Base-by-base conservation (phyloP, 192 early-diverging fungal species). In the Coemansia erecta region DNA sequence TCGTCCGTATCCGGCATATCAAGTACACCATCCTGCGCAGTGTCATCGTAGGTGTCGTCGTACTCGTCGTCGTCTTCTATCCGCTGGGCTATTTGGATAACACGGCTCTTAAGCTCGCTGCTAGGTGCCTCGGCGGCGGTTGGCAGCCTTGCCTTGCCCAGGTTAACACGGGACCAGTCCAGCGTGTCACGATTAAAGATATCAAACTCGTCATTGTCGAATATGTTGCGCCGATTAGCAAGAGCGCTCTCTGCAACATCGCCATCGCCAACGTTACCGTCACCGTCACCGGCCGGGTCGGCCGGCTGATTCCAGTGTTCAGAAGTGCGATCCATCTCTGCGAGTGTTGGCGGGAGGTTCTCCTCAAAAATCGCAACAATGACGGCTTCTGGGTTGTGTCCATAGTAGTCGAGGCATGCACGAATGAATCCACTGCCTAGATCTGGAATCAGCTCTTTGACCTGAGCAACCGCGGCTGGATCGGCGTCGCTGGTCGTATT, bases 131-230 rank as follows among this genome's bases (percentile, higher is more conserved):
- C 53, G 17, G 41, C 28, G 11, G n/a, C 46, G 41, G 13, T 21
- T 13, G 15, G 44, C 0, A 24, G 7, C 15, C 57, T 60, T 17
- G 83, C 81, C 72, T 94, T 97, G 54, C 92, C 91, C 40, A 80
- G 72, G 44, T 83, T 81, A 19, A 92, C 85, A 40, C 86, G 88
- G 24, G 64, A 70, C 58, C 74, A 64, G 63, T 92, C 86, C 8
- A 92, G 68, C 4, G 67, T 71, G 10, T 82, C 73, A 50, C 84
- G 82, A 24, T 79, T 66, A 72, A 96, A 92, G 8, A 96, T 84
- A 58, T 98, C 94, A 75, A 97, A 95, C 59, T 93, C 92, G 63
- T 98, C 95, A 40, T 89, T 87, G 72, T 98, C 94, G 76, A 91
- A 94, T 28, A 96, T 81, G 63, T 96, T 98, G 13, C 83, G 75